phyloP scores from a whole-genome alignment of 116 monocot species.

The Dioscorea cayenensis region DNA sequence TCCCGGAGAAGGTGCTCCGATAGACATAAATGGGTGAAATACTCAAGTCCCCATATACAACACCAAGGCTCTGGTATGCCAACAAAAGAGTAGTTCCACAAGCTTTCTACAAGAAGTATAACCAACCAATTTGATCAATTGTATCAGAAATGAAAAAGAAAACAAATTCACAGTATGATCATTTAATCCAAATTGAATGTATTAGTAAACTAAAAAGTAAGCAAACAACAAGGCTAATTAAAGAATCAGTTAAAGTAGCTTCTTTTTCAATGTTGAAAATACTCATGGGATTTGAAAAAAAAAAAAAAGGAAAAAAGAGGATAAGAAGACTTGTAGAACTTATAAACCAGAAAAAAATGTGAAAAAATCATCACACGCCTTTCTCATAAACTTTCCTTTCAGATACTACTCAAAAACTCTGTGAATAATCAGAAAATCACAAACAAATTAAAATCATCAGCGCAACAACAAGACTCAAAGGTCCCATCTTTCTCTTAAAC shows the following conservation, averaged over 20 bases:
- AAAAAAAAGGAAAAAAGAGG: no score
- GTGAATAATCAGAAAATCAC: no score
- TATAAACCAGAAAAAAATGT: no score
- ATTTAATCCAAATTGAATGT: neutral
- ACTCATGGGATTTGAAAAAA: neutral
- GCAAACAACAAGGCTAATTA: neutral
- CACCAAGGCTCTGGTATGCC: conserved; percentile 49
- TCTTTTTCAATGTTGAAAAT: neutral
- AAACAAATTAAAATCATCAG: no score
- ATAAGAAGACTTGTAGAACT: no score
- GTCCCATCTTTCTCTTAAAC: neutral
- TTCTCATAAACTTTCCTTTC: no score
- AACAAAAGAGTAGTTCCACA: conserved; percentile 27
- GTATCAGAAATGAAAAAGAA: neutral
- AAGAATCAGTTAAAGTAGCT: neutral
- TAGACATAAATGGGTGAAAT: conserved; percentile 50
- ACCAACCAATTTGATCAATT: neutral
- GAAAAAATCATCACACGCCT: no score
- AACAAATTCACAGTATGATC: neutral
- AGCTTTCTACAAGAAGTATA: conserved; percentile 22
- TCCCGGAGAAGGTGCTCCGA: conserved; percentile 36
- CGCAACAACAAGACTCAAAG: neutral
- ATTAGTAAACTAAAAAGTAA: neutral
- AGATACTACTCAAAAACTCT: no score
- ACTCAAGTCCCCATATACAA: conserved; percentile 48